Base-by-base conservation (phyloP, 1,284 basidiomycete species). In the Tilletia walkeri region DNA sequence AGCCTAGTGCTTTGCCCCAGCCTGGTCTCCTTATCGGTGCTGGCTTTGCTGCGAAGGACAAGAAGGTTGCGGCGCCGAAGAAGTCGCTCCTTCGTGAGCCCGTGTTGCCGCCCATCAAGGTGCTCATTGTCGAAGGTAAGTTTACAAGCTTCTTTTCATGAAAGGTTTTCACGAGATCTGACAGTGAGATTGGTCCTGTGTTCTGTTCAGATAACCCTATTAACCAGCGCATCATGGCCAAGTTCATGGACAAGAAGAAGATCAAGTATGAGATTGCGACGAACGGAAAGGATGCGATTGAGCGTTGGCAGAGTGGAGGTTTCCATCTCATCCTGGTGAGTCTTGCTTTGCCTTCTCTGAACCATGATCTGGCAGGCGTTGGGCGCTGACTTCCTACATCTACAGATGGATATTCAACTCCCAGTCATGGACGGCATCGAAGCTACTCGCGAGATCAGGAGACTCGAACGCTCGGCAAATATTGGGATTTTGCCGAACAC, bases 401-500 rank as follows among this genome's bases (percentile, higher is more conserved):
- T 30, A 30, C 78, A 96, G 93, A 99, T 99, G 96, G 96, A 99
- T 85, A 98, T 99, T 73, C 95, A 98, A 86, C 92, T 99, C 88
- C 96, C 96, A 5, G 91, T 98, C 76, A 97, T 98, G 92, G 93
- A 96, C 84, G 96, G 96, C 36, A 97, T 99, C 66, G 89, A 93
- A 81, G 96, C 96, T 2, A 99, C 96, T 0, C 95, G 94, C 80
- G 93, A 95, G 84, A 99, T 99, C 71, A 88, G 96, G 65, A 88
- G 90, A 73, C 85, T 95, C 66, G 95, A 99, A 84, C 89, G 90
- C 75, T 76, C 84, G 54, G 85, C 85, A 79, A 90, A 90, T 70
- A 86, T 89, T 48, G 89, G 89, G 54, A 89, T 90, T 4, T 92
- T 89, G 82, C 90, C 90, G 6, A 86, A 88, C 4, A 88, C 87